Conservation (phyloP, 345 rosid genomes). For the Gossypium mustelinum region DNA sequence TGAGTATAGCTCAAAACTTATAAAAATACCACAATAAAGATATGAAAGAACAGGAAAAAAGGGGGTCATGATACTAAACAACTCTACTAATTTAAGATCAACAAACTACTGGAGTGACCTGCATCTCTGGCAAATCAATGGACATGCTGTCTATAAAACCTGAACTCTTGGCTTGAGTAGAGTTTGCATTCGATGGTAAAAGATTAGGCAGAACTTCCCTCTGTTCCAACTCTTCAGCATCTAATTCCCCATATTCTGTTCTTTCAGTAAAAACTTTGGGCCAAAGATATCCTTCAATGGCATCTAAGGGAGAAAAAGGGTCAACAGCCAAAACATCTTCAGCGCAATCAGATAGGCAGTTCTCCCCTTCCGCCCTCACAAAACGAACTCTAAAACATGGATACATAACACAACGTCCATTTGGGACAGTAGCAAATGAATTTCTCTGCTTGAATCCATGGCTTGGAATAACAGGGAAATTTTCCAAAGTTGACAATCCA, state of each 20-base stretch:
- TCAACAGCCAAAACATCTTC: slow-evolving; percentile 63
- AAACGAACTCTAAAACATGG: slow-evolving; percentile 76
- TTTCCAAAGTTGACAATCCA: slow-evolving; percentile 77
- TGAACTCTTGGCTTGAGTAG: slow-evolving; percentile 49
- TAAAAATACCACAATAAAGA: neutral
- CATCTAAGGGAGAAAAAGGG: slow-evolving; percentile 66
- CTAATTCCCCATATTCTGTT: slow-evolving; percentile 32
- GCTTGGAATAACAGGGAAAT: slow-evolving; percentile 64
- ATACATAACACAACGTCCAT: slow-evolving; percentile 42
- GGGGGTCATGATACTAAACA: neutral
- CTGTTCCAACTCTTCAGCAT: slow-evolving; percentile 31
- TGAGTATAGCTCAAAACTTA: slow-evolving; percentile 8
- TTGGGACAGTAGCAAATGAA: slow-evolving; percentile 64
- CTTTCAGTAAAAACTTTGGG: slow-evolving; percentile 49
- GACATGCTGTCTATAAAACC: slow-evolving; percentile 37
- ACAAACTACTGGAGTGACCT: slow-evolving; percentile 37
- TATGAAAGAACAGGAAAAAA: neutral
- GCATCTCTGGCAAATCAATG: slow-evolving; percentile 40
- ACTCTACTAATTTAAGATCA: neutral
- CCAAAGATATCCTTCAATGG: slow-evolving; percentile 58
- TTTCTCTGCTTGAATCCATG: slow-evolving; percentile 49
- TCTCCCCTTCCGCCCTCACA: slow-evolving; percentile 64
- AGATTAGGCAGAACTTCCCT: slow-evolving; percentile 33
- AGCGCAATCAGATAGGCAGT: slow-evolving; percentile 49
- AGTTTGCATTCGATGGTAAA: slow-evolving; percentile 38